Base-by-base conservation (phyloP, 352 stramenopile genomes). In the Phytopythium delawarense region DNA sequence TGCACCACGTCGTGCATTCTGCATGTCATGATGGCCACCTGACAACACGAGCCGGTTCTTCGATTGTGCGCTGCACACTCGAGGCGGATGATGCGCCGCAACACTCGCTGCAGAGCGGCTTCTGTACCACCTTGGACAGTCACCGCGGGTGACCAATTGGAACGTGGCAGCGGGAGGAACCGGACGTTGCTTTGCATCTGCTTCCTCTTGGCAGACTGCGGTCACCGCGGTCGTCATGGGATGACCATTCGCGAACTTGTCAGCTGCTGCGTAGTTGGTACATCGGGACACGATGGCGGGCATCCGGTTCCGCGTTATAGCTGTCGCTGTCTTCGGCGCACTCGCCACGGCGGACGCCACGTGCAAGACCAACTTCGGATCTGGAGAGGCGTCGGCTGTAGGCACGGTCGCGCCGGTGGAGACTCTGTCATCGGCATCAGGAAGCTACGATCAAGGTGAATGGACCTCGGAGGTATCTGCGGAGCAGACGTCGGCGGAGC, bases 301-400 rank as follows among this genome's bases (percentile, higher is more conserved):
- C 23, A 34, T 53, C 12, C 23, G 46, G 21, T 53, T 53, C 23
- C 46, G 46, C 12, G 23, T 57, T 18, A 30, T 57, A 18, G 51
- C 34, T 5, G 51, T 57, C n/a, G 51, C 51, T 7, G 51, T 57
- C 51, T 30, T 57, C 9, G 51, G 51, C 28, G 34, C 30, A 18
- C 30, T 57, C 34, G 32, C 51, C 2, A 57, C 51, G 20, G 51
- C 28, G 11, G 42, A 30, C 30, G 51, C 51, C 8, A 30, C 51
- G 28, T 44, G 51, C 51, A 57, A 57, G 30, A 11, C 51, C 51
- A 44, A 44, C 20, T 30, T 57, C 12, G 51, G n/a, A 11, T 44
- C 51, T 9, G n/a, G 1, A 8, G 51, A 39, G 5, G 18, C 51
- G 28, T 44, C 51, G 30, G 8, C 51, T 8, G 51, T 30, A 0